These are phyloP conservation scores for Ophiostoma tasmaniense DNA, from an alignment of 2,329 filamentous ascomycete genomes.

Conservation along the genomic window DNA sequence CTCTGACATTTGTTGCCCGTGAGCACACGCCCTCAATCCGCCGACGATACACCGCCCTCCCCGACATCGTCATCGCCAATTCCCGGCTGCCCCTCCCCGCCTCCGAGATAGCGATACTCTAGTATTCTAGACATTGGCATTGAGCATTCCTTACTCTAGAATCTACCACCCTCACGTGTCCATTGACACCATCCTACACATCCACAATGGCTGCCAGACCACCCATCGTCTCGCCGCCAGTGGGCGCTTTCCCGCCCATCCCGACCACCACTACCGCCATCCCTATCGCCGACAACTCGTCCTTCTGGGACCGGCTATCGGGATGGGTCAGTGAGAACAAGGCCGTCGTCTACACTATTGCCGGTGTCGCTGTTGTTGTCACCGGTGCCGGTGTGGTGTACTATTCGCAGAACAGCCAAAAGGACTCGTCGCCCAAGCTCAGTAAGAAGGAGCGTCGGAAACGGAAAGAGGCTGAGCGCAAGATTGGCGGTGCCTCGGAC, in stretches of 20 bases:
- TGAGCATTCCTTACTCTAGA: not conserved
- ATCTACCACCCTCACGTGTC: not conserved
- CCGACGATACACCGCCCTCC: not conserved
- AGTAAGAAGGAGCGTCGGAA: conserved; percentile 87
- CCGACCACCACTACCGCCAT: conserved; percentile 32
- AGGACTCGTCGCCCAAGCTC: conserved; percentile 52
- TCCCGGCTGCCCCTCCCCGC: conserved; percentile 1
- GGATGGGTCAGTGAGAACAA: conserved; percentile 95
- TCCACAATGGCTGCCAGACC: conserved; percentile 33
- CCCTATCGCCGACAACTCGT: conserved; percentile 50
- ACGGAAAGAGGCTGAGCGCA: conserved; percentile 67
- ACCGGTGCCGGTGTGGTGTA: conserved; percentile 89
- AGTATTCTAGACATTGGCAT: not conserved
- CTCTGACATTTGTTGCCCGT: not conserved
- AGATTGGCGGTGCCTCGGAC: conserved; percentile 43
- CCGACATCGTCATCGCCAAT: conserved; percentile 1
- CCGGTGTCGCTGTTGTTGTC: conserved; percentile 84
- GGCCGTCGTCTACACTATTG: conserved; percentile 89
- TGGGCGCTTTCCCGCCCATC: conserved; percentile 27
- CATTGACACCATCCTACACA: not conserved
- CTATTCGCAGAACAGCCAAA: conserved; percentile 58
- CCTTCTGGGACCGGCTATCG: conserved; percentile 82
- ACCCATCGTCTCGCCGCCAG: conserved; percentile 25
- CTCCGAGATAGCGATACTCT: not conserved
- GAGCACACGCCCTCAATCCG: not conserved